Evolutionary conservation across 2,329 filamentous ascomycete genomes (phyloP).

Genomic region (Trichoderma gracile): DNA sequence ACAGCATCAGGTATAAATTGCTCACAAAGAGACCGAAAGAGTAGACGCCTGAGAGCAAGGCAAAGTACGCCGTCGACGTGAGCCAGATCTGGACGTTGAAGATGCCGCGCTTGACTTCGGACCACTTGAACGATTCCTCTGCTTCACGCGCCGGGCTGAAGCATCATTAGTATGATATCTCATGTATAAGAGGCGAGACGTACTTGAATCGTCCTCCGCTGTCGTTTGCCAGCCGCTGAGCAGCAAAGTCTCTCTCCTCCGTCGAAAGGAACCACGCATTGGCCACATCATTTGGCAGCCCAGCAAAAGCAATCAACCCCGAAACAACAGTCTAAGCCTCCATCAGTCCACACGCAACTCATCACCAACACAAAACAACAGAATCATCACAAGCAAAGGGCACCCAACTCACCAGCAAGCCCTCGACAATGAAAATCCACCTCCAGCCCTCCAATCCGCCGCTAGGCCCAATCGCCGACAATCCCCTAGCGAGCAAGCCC

Average conservation of each 20-base stretch:
- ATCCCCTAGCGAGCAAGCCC: slow-evolving; percentile 60
- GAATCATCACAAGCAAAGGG: too few relatives aligned
- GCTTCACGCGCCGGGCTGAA: slow-evolving; percentile 33
- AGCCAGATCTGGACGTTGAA: slow-evolving; percentile 64
- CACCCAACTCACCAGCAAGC: slow-evolving; percentile 42
- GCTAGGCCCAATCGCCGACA: slow-evolving; percentile 58
- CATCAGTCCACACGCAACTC: too few relatives aligned
- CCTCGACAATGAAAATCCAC: slow-evolving; percentile 65
- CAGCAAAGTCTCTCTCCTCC: slow-evolving; percentile 53
- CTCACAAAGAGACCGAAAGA: slow-evolving; percentile 64
- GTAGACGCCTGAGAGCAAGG: slow-evolving; percentile 59
- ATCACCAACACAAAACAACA: too few relatives aligned
- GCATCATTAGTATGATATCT: not conserved
- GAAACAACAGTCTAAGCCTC: slow-evolving; percentile 53
- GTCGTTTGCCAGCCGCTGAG: slow-evolving; percentile 46
- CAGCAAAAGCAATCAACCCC: slow-evolving; percentile 52
- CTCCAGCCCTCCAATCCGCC: slow-evolving; percentile 59
- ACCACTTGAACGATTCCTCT: slow-evolving; percentile 58
- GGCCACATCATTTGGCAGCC: slow-evolving; percentile 58
- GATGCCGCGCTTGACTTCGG: slow-evolving; percentile 62
- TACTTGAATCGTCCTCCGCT: slow-evolving; percentile 39
- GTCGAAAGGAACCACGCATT: slow-evolving; percentile 55
- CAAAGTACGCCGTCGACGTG: slow-evolving; percentile 61
- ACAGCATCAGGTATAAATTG: slow-evolving; percentile 8
- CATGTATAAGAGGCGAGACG: not conserved